Conservation (phyloP, 257 asterid genomes). For the Anisodus tanguticus region DNA sequence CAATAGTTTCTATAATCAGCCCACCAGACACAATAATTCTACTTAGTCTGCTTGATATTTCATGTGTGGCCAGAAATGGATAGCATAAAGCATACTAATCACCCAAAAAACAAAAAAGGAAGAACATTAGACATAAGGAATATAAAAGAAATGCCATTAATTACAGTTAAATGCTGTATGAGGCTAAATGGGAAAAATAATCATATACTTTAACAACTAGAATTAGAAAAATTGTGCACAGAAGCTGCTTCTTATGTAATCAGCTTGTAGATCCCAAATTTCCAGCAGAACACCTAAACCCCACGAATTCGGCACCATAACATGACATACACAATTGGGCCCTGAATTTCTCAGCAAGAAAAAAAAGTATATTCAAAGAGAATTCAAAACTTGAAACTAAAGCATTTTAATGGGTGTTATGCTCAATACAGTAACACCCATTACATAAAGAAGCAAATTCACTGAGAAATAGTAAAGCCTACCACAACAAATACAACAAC, state of each 20-base stretch:
- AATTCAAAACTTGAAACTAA: conserved; percentile 16
- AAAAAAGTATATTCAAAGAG: background rate
- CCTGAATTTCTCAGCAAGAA: background rate
- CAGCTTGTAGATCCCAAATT: conserved; percentile 9
- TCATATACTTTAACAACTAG: background rate
- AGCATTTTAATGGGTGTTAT: background rate
- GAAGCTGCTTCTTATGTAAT: background rate
- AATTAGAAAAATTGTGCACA: background rate
- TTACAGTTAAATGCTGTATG: background rate
- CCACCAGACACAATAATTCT: background rate
- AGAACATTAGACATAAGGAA: background rate
- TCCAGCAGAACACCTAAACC: background rate
- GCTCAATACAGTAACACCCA: conserved; percentile 11
- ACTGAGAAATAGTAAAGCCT: background rate
- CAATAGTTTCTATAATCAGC: background rate
- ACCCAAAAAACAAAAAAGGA: background rate
- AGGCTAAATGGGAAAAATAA: background rate
- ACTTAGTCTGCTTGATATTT: background rate
- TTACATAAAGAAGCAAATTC: background rate
- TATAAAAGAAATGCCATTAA: conserved; percentile 13
- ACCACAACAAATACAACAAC: no score
- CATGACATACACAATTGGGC: background rate
- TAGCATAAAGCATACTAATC: background rate
- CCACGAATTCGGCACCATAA: background rate
- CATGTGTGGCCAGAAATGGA: background rate